Base-by-base conservation (phyloP, 2,329 filamentous ascomycete species). In the Pseudogymnoascus sp. region DNA sequence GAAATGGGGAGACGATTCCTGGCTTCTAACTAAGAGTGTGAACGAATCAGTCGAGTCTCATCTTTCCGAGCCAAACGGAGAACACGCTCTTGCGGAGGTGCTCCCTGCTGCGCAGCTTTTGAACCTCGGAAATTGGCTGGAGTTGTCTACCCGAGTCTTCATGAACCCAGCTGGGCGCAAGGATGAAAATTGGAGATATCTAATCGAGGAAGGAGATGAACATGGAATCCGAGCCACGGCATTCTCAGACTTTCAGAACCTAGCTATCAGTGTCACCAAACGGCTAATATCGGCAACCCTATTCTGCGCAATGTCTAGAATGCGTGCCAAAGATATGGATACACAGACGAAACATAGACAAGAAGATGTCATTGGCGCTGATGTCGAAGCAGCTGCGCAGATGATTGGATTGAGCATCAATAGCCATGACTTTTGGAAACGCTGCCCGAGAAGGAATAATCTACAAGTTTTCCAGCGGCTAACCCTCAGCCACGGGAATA, bases 161-260 rank as follows among this genome's bases (percentile, higher is more conserved):
- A 93, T 96, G 90, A 93, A 93, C 65, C 59, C 59, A 38, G 81
- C 81, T 11, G 73, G 78, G 1, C 77, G 82, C 44, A 76, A 79
- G 11, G 83, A 85, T 62, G 81, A 84, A 63, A 92, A 90, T 71
- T 96, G 90, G 90, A 78, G 77, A 36, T 79, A 78, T 40, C 69
- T 89, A 6, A 80, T 82, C 18, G 80, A 82, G n/a, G 50, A 61
- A 28, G 73, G 73, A 61, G 70, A 70, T 3, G 80, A 84, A 63
- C 92, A 92, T 0, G 85, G 88, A 0, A 84, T 96, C 21, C 86
- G 89, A 68, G 83, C 86, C 5, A 92, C 90, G 1, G 86, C 89
- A 0, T 81, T 96, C n/a, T 81, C 84, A 4, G 90, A 95, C 68
- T 88, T 96, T 50, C 82, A 92, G 70, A 83, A 83, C 7, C 74